A percentile compares a stretch with the other conserved stretches of the same genome.
phyloP scores from a whole-genome alignment of 176 grass and related monocot species.

The Oryza brachyantha region DNA sequence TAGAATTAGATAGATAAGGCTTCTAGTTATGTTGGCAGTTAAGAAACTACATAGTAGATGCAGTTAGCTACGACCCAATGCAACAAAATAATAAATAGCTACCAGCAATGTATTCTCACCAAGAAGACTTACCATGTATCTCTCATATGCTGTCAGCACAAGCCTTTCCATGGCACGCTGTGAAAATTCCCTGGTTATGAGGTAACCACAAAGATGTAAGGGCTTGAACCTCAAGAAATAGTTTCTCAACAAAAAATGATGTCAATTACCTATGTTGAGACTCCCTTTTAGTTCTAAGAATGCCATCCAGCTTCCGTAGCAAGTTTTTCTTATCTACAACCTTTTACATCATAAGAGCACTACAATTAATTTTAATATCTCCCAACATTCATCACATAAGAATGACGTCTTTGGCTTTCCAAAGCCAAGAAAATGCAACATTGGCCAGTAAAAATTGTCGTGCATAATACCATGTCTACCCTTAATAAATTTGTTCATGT shows the following conservation, averaged over 20 bases:
- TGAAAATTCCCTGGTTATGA: conserved; percentile 55
- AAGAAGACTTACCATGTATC: conserved; percentile 62
- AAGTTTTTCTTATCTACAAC: conserved; percentile 61
- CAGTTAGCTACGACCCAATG: conserved; percentile 7
- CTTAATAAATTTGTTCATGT: not conserved
- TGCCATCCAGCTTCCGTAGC: conserved; percentile 46
- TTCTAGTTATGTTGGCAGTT: not conserved
- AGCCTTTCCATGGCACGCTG: conserved; percentile 52
- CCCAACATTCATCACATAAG: not conserved
- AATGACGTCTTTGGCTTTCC: not conserved
- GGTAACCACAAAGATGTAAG: conserved; percentile 21
- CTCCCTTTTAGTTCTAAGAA: conserved; percentile 49
- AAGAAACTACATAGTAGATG: conserved; percentile 8
- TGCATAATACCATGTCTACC: not conserved
- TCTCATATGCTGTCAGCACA: conserved; percentile 54
- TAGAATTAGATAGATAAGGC: conserved; percentile 7
- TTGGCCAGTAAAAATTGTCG: not conserved
- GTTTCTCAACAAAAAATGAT: conserved; percentile 14
- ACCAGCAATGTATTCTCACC: conserved; percentile 52
- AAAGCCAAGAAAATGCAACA: not conserved
- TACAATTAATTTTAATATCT: conserved; percentile 13
- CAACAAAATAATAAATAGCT: conserved; percentile 33
- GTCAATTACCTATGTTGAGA: conserved; percentile 56
- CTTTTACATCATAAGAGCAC: conserved; percentile 43
- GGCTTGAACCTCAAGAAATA: conserved; percentile 23